Base-by-base conservation (phyloP, 495 filamentous ascomycete species). In the Trichoderma virens region DNA sequence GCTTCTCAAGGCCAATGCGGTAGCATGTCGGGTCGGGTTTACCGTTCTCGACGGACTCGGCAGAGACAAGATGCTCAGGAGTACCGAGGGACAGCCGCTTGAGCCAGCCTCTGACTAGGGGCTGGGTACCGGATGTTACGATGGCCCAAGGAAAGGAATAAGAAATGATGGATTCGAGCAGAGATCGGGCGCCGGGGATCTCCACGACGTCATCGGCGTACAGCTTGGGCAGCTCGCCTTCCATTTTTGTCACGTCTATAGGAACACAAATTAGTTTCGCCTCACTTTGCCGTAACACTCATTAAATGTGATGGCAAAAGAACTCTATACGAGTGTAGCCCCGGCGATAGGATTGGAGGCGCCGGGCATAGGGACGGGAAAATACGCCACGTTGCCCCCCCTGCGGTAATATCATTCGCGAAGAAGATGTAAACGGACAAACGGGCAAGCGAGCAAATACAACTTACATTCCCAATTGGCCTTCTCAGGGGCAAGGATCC, bases 1-100 rank as follows among this genome's bases (percentile, higher is more conserved):
- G 79, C 65, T 80, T 81, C 71, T 84, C 76, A 54, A 81, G 81
- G 0, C 91, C 93, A 4, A 95, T 82, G 38, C 78, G 65, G 72
- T 97, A 97, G 80, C 94, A 94, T 25, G 84, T 80, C 25, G 94
- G 93, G 73, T 90, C 85, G 14, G 94, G 94, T 80, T 98, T 98
- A 47, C 94, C 94, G 65, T 85, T 77, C 68, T 79, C 74, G 23
- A 98, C 93, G 54, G 92, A 90, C 78, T 96, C 92, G 23, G 93
- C 94, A 4, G 88, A 86, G 35, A 97, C 86, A 25, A 97, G 79
- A 67, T 89, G 79, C 68, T 83, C 75, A 0, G 93, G 93, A 31
- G 80, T 80, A 31, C 91, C 85, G 59, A 98, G 85, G 51, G 83
- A 75, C 69, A 98, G 73, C 4, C 91, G 87, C 43, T 85, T 79